Evolutionary conservation across 2,329 filamentous ascomycete species (phyloP), one percentile per base, ranked within the genome.

Genomic region (Alternaria ethzedia): DNA sequence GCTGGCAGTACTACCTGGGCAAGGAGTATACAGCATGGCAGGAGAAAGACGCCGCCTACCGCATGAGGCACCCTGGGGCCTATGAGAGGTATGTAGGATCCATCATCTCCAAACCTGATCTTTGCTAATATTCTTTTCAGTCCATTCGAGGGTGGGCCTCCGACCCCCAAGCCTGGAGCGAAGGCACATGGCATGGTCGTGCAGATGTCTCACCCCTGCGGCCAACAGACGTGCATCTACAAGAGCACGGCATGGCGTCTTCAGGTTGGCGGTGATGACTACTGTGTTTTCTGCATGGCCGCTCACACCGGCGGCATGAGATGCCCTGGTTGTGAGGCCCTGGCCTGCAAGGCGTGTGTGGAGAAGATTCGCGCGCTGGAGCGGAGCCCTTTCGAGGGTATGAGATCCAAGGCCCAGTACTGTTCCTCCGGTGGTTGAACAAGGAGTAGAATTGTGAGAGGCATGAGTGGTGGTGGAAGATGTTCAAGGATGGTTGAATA

Each of bases 261-360:
- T 9, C 64, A 63, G 17, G 11, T 13, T 15, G 59, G 58, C 11
- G 64, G 55, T 4, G 9, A 15, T 2, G 63, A 70, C 28, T 15
- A 57, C 13, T 70, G 63, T n/a, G 47, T 68, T 0, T 70, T 68
- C 21, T 70, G 63, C n/a, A 45, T 65, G 46, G 55, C 15, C 7
- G 23, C 15, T 3, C 47, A 45, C 7, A 25, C 43, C 12, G 43
- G 41, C 17, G 44, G 57, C 13, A 57, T 43, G 32, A 49, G 61
- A 20, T 70, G 68, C n/a, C 62, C 64, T 45, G 59, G 46, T 4
- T 70, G 66, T 32, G 49, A 70, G 55, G 68, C 64, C 8, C 13
- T 70, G 56, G 66, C 68, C 4, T 70, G 68, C n/a, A 25, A 30
- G 32, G 25, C 46, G 4, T 70, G 68, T 21, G 15, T 65, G 20